Evolutionary conservation across 2,329 filamentous ascomycete species (phyloP).

Genomic region (Cladosporium sp.): DNA sequence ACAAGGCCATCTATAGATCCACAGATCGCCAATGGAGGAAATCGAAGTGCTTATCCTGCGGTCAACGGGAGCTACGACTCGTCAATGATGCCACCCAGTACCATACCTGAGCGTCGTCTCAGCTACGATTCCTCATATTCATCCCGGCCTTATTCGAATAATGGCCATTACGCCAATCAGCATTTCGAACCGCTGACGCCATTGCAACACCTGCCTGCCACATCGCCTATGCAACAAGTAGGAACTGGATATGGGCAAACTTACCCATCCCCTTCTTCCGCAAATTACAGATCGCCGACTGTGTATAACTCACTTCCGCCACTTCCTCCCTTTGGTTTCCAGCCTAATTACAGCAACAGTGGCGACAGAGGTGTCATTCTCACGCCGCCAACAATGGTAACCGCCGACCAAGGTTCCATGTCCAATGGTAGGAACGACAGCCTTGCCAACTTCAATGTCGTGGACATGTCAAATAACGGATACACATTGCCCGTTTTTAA

Average conservation of each 20-base stretch:
- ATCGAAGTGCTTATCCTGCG: neutral
- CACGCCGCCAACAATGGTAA: slow-evolving; percentile 21
- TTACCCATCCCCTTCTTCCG: slow-evolving; percentile 18
- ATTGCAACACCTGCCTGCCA: slow-evolving; percentile 27
- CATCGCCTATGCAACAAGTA: slow-evolving; percentile 16
- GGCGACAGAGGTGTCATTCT: slow-evolving; percentile 19
- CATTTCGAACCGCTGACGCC: slow-evolving; percentile 13
- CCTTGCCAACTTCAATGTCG: slow-evolving; percentile 29
- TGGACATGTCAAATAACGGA: slow-evolving; percentile 42
- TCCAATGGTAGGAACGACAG: slow-evolving; percentile 19
- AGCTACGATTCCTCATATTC: slow-evolving; percentile 20
- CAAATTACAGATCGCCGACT: slow-evolving; percentile 19
- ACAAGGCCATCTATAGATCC: slow-evolving; percentile 2
- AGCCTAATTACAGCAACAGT: slow-evolving; percentile 14
- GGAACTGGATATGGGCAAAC: slow-evolving; percentile 19
- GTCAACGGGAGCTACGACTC: slow-evolving; percentile 7
- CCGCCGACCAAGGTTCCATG: slow-evolving; percentile 19
- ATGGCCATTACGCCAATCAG: neutral
- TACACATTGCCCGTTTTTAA: slow-evolving; percentile 83
- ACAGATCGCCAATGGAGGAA: slow-evolving; percentile 1
- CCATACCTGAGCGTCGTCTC: slow-evolving; percentile 18
- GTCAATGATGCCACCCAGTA: slow-evolving; percentile 11
- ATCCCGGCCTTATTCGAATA: neutral
- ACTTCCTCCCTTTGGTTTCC: slow-evolving; percentile 25
- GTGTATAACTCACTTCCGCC: slow-evolving; percentile 20